A percentile compares a stretch with the other conserved stretches of the same genome.
Conservation (phyloP, 768 basidiomycete species). For the Phanerochaete carnosa region DNA sequence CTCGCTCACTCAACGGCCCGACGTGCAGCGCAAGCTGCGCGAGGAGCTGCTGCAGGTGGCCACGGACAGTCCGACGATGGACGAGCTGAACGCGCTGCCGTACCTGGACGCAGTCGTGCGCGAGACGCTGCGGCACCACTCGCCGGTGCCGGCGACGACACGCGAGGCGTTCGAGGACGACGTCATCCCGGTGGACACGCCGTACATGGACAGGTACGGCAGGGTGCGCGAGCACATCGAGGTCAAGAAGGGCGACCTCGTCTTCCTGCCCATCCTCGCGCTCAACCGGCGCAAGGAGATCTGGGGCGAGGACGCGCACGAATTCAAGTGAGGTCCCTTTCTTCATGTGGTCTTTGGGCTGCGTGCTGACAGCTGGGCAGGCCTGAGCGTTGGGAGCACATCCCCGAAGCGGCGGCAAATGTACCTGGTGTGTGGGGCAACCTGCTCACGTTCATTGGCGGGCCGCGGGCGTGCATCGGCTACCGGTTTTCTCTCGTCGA, state of each 20-base stretch:
- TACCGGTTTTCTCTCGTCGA: conserved; percentile 62
- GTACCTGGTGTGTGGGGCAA: conserved; percentile 64
- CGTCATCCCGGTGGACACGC: conserved; percentile 45
- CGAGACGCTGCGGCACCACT: conserved; percentile 55
- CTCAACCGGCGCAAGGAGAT: conserved; percentile 49
- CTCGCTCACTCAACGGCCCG: conserved; percentile 35
- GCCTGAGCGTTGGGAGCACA: conserved; percentile 27
- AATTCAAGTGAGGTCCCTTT: conserved; percentile 43
- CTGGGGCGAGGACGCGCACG: conserved; percentile 61
- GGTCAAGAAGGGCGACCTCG: conserved; percentile 20
- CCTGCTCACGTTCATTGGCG: conserved; percentile 59
- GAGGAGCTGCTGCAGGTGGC: conserved; percentile 38
- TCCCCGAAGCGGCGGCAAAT: conserved; percentile 38
- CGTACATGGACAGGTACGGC: conserved; percentile 22
- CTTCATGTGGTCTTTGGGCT: conserved; percentile 14
- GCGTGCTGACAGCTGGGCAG: background rate
- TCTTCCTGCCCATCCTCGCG: conserved; percentile 46
- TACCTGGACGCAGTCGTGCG: conserved; percentile 68
- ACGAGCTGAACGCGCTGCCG: conserved; percentile 59
- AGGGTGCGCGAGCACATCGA: conserved; percentile 16
- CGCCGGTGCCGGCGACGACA: conserved; percentile 48
- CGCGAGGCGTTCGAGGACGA: conserved; percentile 44
- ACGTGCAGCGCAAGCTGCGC: conserved; percentile 35
- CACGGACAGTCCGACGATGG: conserved; percentile 64
- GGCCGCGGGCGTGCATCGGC: conserved; percentile 63